Base-by-base conservation (phyloP, 371 early-diverging fungal genomes). In the Chytridium lagenaria region DNA sequence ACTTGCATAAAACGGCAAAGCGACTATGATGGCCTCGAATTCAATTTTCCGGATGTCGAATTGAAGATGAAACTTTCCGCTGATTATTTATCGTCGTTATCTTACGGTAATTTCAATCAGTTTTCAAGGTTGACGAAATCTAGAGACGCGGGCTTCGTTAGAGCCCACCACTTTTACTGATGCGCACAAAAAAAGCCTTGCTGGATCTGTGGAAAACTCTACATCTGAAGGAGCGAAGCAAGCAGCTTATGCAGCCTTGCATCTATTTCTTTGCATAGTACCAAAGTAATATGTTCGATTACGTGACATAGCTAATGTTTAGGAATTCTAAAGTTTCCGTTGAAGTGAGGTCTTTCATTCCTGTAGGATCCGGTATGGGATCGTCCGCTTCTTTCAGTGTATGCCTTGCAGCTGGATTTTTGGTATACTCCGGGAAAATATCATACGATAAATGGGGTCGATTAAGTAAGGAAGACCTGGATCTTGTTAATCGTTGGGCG, bases 321-420 rank as follows among this genome's bases (percentile, higher is more conserved):
- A 7, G 19, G 44, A 44, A 19, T 12, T 19, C 44, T 7, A 44
- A 19, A 19, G 44, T 44, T 44, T 7, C 12, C 26, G 72, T 94
- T 34, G 77, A 80, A 64, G 88, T 94, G 30, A 82, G 90, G 16
- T 95, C 96, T 0, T 80, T 81, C 38, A 72, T 98, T 3, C 98
- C 98, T 1, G 92, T 98, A n/a, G 95, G 98, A 26, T 91, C 97
- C 22, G 99, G 99, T 0, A 87, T 98, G 16, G 99, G 99, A 1
- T 96, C 96, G 2, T 97, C 97, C 2, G 99, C 99, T 0, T 89
- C 97, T 12, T 97, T 89, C 80, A 89, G 92, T 55, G 95, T 94
- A 16, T 88, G 85, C 22, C 70, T 96, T n/a, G 85, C 94, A 0
- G 86, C 95, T 0, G 90, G 91, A 1, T 73, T 98, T 36, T 82